Conservation (phyloP, 768 basidiomycete genomes). For the Russula abietina region DNA sequence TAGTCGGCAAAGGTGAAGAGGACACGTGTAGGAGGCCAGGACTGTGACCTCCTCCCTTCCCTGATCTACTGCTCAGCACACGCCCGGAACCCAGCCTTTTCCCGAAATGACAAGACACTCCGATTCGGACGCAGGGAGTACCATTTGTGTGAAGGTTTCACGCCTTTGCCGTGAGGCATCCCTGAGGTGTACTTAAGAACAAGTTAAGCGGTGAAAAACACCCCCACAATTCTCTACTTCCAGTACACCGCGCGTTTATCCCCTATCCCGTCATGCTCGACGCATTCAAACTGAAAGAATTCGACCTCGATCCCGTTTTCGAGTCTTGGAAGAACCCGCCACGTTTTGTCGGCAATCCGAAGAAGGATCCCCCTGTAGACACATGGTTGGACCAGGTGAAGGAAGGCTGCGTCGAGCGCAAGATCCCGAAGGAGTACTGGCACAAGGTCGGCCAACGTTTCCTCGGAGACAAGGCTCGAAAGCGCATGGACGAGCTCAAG, state of each 20-base stretch:
- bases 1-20: constrained; percentile 8
- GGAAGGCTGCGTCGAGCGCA: constrained; percentile 61
- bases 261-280: constrained; percentile 42
- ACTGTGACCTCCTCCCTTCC: not conserved
- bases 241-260: not conserved
- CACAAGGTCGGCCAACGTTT: constrained; percentile 75
- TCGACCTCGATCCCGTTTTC: constrained; percentile 63
- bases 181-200: constrained; percentile 12
- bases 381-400: constrained; percentile 70
- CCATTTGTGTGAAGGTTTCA: constrained; percentile 6
- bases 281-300: constrained; percentile 75
- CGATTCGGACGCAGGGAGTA: constrained; percentile 1
- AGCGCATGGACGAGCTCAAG: constrained; percentile 64
- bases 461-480: constrained; percentile 64
- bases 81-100: constrained; percentile 14
- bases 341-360: constrained; percentile 58
- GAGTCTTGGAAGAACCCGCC: constrained; percentile 63
- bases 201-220: not conserved
- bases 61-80: constrained; percentile 13
- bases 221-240: constrained; percentile 1
- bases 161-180: constrained; percentile 18
- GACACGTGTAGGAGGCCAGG: constrained; percentile 8
- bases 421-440: constrained; percentile 77
- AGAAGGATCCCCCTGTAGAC: constrained; percentile 63
- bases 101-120: not conserved